Conservation (phyloP, 306 rosid species). For the Crataegus laevigata region DNA sequence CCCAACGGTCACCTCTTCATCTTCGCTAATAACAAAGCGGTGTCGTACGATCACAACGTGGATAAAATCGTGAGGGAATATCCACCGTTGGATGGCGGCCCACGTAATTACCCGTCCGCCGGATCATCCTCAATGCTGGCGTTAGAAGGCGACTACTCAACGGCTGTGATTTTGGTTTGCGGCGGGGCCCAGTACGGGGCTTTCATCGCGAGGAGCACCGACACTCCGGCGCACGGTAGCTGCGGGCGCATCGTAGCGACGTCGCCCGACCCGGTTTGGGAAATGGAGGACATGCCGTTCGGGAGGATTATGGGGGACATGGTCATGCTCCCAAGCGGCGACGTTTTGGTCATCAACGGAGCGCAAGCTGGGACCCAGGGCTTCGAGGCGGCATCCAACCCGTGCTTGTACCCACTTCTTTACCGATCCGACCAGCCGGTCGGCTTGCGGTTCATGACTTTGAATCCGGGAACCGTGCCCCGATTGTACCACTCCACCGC, state of each 20-base stretch:
- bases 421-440: constrained; percentile 60
- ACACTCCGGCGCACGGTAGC: constrained; percentile 65
- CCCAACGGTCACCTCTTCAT: constrained; percentile 72
- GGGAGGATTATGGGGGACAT: constrained; percentile 88
- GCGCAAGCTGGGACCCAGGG: constrained; percentile 81
- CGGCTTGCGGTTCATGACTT: constrained; percentile 76
- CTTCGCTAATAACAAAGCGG: constrained; percentile 68
- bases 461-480: constrained; percentile 69
- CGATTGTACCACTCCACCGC: constrained; percentile 83
- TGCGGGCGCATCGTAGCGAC: constrained; percentile 66
- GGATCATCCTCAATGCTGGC: constrained; percentile 80
- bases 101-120: constrained; percentile 84
- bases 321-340: constrained; percentile 77
- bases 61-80: constrained; percentile 28
- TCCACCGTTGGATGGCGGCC: constrained; percentile 75
- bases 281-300: constrained; percentile 75
- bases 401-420: constrained; percentile 65
- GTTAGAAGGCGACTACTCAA: constrained; percentile 37
- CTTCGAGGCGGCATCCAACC: constrained; percentile 52
- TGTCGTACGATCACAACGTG: constrained; percentile 32
- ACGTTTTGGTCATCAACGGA: constrained; percentile 69
- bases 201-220: constrained; percentile 34
- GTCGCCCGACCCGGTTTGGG: constrained; percentile 49
- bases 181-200: constrained; percentile 90
- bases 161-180: constrained; percentile 55